Base-by-base conservation (phyloP, 2,329 filamentous ascomycete genomes). In the Aureobasidium sp. region DNA sequence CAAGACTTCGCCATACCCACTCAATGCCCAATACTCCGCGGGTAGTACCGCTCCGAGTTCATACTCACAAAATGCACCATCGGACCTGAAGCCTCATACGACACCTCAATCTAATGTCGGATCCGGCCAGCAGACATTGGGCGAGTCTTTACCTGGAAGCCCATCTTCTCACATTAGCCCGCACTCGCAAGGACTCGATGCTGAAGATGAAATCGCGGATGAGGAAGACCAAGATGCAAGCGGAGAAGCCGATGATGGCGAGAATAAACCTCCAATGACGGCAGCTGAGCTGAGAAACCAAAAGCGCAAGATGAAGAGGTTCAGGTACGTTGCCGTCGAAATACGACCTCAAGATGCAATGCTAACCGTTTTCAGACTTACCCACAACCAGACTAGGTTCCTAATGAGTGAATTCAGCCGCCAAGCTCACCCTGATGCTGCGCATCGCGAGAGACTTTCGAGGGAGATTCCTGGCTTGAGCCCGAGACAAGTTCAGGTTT, bases 361-460 rank as follows among this genome's bases (percentile, higher is more conserved):
- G n/a, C 42, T 56, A 17, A 57, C 29, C 29, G 26, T 10, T 9
- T 10, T 8, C 69, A 95, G 92, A 67, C 85, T 97, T 66, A 96
- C 92, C 0, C 92, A 97, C 74, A 93, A 94, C 69, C 93, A 97
- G 80, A 97, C 93, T n/a, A 87, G 93, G 15, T 97, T 96, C 70
- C 79, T 97, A 62, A 96, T 96, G 91, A 96, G 90, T 75, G 92
- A 97, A 73, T 97, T 97, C 71, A 89, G 91, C 62, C 91, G 94
- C 69, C 91, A 97, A 72, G 90, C 92, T 27, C 92, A 97, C 72
- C 92, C 92, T 8, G 92, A 97, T 76, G 92, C 92, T 44, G 89
- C 90, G 51, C 91, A 96, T 74, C 83, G 92, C 65, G 92, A 96
- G 73, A 83, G 91, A 51, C 80, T 97, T 41, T 93, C 92, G 4